These are phyloP conservation scores for Barnettozyma hawaiiensis DNA, from an alignment of 1,139 yeast species.

Conservation along the genomic window DNA sequence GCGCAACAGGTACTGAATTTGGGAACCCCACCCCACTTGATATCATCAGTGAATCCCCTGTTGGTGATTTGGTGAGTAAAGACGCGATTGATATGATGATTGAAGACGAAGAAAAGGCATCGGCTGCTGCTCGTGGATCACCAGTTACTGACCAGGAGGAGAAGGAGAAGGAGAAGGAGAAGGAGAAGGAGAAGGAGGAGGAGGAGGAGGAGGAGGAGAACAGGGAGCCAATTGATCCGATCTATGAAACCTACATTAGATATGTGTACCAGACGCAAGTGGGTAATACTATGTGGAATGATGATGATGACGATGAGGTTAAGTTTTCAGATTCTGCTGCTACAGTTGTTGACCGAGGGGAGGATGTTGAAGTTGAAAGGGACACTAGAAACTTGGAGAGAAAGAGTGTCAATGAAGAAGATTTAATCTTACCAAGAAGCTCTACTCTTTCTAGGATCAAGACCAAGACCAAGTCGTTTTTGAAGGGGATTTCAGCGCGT, in stretches of 20 bases:
- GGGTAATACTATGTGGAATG: neutral
- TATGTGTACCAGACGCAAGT: slow-evolving; percentile 11
- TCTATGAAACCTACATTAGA: slow-evolving; percentile 16
- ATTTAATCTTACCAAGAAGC: neutral
- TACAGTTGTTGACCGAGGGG: slow-evolving; percentile 8
- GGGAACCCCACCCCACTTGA: slow-evolving; percentile 10
- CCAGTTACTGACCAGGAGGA: neutral
- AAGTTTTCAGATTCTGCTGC: slow-evolving; percentile 7
- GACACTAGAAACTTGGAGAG: neutral
- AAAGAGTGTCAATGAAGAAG: neutral
- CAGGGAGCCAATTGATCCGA: slow-evolving; percentile 13
- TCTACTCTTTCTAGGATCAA: slow-evolving; percentile 12
- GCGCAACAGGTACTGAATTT: slow-evolving; percentile 4
- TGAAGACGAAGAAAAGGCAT: neutral
- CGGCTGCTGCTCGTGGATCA: neutral
- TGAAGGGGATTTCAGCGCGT: slow-evolving; percentile 9
- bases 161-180: too few relatives aligned
- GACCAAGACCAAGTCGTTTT: slow-evolving; percentile 8
- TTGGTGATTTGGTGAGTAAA: slow-evolving; percentile 7
- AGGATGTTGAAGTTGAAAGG: too few relatives aligned
- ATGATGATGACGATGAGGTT: neutral
- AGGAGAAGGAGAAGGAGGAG: too few relatives aligned
- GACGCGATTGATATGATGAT: slow-evolving; percentile 2
- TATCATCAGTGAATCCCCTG: slow-evolving; percentile 15
- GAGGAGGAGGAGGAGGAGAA: too few relatives aligned